Conservation (phyloP, 345 rosid genomes). For the Geranium rotundifolium region DNA sequence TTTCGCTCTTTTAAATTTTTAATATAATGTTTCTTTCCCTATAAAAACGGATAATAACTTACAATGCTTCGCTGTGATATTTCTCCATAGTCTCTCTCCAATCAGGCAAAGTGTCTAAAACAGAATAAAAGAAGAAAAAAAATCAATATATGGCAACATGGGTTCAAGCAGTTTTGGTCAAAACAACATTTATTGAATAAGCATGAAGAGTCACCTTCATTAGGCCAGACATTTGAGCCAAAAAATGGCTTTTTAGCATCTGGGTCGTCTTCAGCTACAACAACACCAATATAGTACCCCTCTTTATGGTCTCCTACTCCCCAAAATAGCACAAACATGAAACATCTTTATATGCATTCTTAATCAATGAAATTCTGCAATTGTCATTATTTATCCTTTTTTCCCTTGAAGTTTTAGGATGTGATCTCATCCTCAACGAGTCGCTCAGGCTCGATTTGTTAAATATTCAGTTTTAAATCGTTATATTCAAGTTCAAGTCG, state of each 20-base stretch:
- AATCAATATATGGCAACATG: background rate
- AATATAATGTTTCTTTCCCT: background rate
- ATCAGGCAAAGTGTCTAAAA: conserved; percentile 48
- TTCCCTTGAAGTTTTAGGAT: too few relatives aligned
- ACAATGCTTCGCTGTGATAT: conserved; percentile 65
- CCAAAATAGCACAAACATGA: background rate
- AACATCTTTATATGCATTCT: background rate
- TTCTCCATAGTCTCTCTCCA: conserved; percentile 86
- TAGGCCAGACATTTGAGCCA: conserved; percentile 83
- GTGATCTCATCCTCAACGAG: too few relatives aligned
- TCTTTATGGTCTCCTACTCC: conserved; percentile 80
- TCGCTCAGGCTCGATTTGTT: too few relatives aligned
- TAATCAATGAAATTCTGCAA: too few relatives aligned
- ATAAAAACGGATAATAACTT: conserved; percentile 14
- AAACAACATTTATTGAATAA: background rate
- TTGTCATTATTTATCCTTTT: too few relatives aligned
- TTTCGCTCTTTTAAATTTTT: too few relatives aligned
- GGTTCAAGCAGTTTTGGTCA: background rate
- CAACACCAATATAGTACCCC: conserved; percentile 75
- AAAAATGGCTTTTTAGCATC: conserved; percentile 57
- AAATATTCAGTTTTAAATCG: too few relatives aligned
- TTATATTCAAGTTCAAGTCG: too few relatives aligned
- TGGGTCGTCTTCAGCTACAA: conserved; percentile 56
- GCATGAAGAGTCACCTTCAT: conserved; percentile 25
- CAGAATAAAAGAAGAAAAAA: background rate